Base-by-base conservation (phyloP, 2,329 filamentous ascomycete species). In the Juglanconis sp. region DNA sequence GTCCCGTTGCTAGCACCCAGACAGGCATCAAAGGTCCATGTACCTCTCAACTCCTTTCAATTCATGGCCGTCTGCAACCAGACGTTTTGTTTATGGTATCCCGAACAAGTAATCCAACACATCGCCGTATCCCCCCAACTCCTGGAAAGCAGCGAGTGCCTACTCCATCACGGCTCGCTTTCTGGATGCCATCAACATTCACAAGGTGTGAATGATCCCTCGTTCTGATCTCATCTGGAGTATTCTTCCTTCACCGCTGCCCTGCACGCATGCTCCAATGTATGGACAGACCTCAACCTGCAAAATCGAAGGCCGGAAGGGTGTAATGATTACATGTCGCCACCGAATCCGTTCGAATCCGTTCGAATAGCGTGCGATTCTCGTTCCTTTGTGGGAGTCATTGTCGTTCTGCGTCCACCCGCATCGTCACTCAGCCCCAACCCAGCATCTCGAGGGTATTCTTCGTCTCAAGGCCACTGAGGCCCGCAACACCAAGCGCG, bases 391-490 rank as follows among this genome's bases (percentile, higher is more conserved):
- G 15, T 46, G 7, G 42, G 42, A 17, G 4, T 9, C 13, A 7
- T 46, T 7, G n/a, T 9, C 4, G 3, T 24, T 5, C 42, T 3
- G 13, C n/a, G n/a, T n/a, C n/a, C 9, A 24, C 17, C 17, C 17
- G 36, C 36, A 40, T 47, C 46, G n/a, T 51, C 44, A 30, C 35
- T 65, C 56, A 69, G 4, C 51, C 57, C 83, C 83, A 88, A 5
- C 85, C 85, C 49, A 88, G 72, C 70, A 81, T 80, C 66, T 87
- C 84, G 61, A 89, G 72, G 35, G 81, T 80, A 17, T 71, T 77
- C 65, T 79, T 79, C 10, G 83, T 80, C 67, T 89, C 87, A 15
- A 75, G 67, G 10, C 76, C 73, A 52, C 79, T 75, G 76, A 89
- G 81, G 49, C 80, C 78, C 59, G 81, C 79, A 36, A 89, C 80